Percentiles rank a stretch among this genome's conserved stretches.
These are phyloP conservation scores for Musa schizocarpa DNA, from an alignment of 176 grass and related monocot species.

Conservation along the genomic window DNA sequence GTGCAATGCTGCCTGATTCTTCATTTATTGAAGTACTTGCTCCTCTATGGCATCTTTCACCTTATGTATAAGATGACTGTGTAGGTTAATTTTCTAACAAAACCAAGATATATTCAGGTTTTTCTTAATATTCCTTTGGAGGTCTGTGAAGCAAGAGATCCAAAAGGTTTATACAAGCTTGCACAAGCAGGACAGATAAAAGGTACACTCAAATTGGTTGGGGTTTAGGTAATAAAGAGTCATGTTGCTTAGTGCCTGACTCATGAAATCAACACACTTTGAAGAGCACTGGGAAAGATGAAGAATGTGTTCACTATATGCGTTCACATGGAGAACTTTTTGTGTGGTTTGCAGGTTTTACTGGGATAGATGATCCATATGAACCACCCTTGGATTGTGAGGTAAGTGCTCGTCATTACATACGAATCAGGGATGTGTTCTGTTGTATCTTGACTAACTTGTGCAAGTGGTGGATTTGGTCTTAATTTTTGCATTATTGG, in stretches of 20 bases:
- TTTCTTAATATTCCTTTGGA: slow-evolving; percentile 82
- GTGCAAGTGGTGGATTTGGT: no score
- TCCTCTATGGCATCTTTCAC: neutral
- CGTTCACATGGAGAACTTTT: slow-evolving; percentile 2
- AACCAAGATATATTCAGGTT: slow-evolving; percentile 40
- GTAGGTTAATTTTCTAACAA: slow-evolving; percentile 1
- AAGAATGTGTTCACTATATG: neutral
- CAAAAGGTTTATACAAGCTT: slow-evolving; percentile 97
- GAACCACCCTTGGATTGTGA: slow-evolving; percentile 71
- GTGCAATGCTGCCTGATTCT: slow-evolving; percentile 68
- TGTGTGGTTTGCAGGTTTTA: slow-evolving; percentile 56
- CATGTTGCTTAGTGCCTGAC: neutral
- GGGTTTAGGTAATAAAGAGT: neutral
- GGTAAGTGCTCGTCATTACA: slow-evolving; percentile 28
- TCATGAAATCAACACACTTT: neutral
- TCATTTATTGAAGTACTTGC: slow-evolving; percentile 74
- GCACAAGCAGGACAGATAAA: slow-evolving; percentile 93
- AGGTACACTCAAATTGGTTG: slow-evolving; percentile 29
- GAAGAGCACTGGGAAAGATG: neutral
- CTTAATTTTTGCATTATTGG: no score
- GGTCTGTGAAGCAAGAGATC: slow-evolving; percentile 90
- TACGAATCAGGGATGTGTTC: no score
- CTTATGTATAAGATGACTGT: neutral
- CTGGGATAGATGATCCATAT: slow-evolving; percentile 95
- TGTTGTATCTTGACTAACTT: no score